Base-by-base conservation (phyloP, 768 basidiomycete genomes). In the Tephrocybe rancida region DNA sequence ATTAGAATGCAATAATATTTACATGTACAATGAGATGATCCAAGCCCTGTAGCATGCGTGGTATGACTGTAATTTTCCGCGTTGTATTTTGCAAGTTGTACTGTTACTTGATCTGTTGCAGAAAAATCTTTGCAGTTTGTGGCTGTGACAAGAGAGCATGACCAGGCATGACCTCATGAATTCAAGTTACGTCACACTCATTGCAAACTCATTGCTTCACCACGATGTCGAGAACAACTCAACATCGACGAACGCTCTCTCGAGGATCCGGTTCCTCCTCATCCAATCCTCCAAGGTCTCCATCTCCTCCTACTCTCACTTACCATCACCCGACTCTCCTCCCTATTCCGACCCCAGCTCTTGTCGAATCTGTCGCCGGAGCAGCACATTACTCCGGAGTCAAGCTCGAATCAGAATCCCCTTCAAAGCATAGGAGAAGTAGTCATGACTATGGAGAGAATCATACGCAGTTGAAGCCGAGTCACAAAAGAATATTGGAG, bases 381-480 rank as follows among this genome's bases (percentile, higher is more conserved):
- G 85, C 76, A 14, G 83, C 85, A 0, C 85, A 87, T 59, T 88
- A 86, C 60, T 79, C 82, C 4, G 84, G 85, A 5, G 72, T 70
- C 19, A 70, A 69, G 48, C 67, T 81, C 5, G 75, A 79, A 55
- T 57, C 66, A 10, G 69, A 73, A 22, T 41, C 63, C 4, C 52
- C 56, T 2, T 38, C 73, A 22, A 74, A 70, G 45, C 76, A 69
- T 41, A 63, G 79, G 48, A 66, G 73, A 49, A 70, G 67, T 47
- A 76, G 71, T 51, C 67, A 67, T 48, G 73, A 70, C 26, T 59
- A 61, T 8, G 61, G 59, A 5, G 65, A 72, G 14, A 61, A 60
- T 3, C 74, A 76, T 52, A 68, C 70, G 3, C 69, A 72, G 14
- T 61, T 79, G 24, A 75, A 73, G 39, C 61, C 63, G 1, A 69